phyloP scores from a whole-genome alignment of 495 filamentous ascomycete species.

The Xylaria scruposa region DNA sequence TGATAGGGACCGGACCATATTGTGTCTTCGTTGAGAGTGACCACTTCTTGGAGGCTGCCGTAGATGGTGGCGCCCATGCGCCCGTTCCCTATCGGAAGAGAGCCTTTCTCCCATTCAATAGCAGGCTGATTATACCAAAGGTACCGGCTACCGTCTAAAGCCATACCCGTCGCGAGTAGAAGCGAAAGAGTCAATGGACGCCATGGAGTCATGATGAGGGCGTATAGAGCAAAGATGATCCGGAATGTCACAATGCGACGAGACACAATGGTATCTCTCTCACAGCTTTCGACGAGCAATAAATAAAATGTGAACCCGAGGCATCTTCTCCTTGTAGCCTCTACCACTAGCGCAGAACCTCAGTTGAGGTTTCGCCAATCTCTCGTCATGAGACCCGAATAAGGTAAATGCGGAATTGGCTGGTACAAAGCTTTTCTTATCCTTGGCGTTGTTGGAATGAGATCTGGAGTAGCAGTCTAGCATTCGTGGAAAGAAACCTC shows the following conservation, averaged over 20 bases:
- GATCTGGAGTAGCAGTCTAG: neutral
- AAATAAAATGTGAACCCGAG: neutral
- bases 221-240: neutral
- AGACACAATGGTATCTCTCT: neutral
- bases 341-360: neutral
- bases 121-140: conserved; percentile 27
- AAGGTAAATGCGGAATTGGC: too few relatives aligned
- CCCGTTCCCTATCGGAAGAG: conserved; percentile 54
- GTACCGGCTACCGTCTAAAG: conserved; percentile 15
- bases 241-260: neutral
- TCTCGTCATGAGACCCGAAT: neutral
- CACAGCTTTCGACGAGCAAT: neutral
- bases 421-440: too few relatives aligned
- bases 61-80: conserved; percentile 58
- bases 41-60: conserved; percentile 46
- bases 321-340: neutral
- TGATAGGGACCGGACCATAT: conserved; percentile 59
- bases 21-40: conserved; percentile 56
- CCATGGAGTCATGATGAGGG: conserved; percentile 12
- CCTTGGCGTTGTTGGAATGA: neutral
- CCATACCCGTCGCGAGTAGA: conserved; percentile 7
- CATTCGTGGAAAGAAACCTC: conserved; percentile 19
- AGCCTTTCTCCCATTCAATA: conserved; percentile 31
- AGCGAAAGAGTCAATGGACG: conserved; percentile 2
- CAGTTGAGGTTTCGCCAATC: too few relatives aligned